A percentile compares a stretch with the other conserved stretches of the same genome.
Conservation (phyloP, 768 basidiomycete species). For the Grammothele lineata region DNA sequence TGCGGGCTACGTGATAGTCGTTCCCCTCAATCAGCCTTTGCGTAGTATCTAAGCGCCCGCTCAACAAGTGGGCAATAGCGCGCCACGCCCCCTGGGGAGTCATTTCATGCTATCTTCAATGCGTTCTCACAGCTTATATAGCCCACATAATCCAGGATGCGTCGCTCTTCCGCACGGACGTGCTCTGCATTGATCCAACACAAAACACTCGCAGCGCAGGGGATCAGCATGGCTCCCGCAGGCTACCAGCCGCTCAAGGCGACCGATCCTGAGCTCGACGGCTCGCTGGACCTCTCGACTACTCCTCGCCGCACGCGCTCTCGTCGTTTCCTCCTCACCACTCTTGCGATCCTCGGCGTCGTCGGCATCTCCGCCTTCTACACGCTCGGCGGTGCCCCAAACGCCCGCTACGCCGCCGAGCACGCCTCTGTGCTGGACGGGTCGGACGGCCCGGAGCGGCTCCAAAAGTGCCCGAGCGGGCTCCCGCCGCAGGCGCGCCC, state of each 20-base stretch:
- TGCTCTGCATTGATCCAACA: no score
- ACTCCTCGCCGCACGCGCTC: not conserved
- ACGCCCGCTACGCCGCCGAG: not conserved
- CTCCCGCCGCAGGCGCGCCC: slow-evolving; percentile 32
- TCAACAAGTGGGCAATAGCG: no score
- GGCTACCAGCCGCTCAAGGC: slow-evolving; percentile 18
- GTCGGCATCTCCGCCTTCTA: slow-evolving; percentile 13
- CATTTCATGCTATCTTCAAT: no score
- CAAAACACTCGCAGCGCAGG: not conserved
- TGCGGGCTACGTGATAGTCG: no score
- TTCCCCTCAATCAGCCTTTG: no score
- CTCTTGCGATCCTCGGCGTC: slow-evolving; percentile 7
- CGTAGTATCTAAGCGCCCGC: slow-evolving; percentile 14
- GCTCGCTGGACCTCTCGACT: not conserved
- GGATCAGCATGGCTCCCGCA: slow-evolving; percentile 4
- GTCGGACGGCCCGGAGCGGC: slow-evolving; percentile 3
- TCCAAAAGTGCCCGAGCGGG: slow-evolving; percentile 33
- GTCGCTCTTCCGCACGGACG: no score
- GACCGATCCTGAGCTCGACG: slow-evolving; percentile 11
- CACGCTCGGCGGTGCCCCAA: not conserved
- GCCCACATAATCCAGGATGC: no score
- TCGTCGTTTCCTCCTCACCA: slow-evolving; percentile 2
- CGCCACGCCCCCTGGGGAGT: no score
- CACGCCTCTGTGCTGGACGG: not conserved
- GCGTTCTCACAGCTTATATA: no score